Percentiles rank a stretch among this genome's conserved stretches.
Evolutionary conservation across 1,284 basidiomycete genomes (phyloP).

Genomic region (Puccinia novopanici): DNA sequence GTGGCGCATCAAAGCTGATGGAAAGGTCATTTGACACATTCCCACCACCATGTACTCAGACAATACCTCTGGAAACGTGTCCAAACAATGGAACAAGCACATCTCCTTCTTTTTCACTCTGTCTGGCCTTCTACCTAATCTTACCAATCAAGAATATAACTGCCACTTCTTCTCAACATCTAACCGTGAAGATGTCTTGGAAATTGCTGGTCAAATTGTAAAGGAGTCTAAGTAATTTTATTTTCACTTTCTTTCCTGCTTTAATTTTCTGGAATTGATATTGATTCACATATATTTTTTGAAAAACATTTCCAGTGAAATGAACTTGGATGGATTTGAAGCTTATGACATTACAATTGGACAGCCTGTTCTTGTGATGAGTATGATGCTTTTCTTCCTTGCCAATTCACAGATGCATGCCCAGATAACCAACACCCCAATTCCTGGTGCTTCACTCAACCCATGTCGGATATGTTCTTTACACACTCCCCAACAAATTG

Average conservation of each 20-base stretch:
- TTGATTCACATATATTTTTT: background rate
- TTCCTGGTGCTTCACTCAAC: background rate
- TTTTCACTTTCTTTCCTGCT: background rate
- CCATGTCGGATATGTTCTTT: slow-evolving; percentile 22
- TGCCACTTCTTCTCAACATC: slow-evolving; percentile 33
- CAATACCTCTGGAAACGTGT: slow-evolving; percentile 4
- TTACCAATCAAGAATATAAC: slow-evolving; percentile 14
- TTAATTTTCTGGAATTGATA: background rate
- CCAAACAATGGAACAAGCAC: background rate
- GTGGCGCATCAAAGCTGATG: background rate
- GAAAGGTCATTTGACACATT: background rate
- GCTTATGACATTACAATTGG: slow-evolving; percentile 5
- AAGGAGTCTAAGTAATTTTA: slow-evolving; percentile 4
- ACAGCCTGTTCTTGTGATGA: too few relatives aligned
- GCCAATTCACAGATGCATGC: slow-evolving; percentile 10
- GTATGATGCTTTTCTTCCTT: slow-evolving; percentile 28
- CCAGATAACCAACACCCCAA: slow-evolving; percentile 6
- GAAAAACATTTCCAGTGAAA: background rate
- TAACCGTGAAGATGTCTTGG: slow-evolving; percentile 10
- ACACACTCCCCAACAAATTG: background rate
- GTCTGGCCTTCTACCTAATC: slow-evolving; percentile 1
- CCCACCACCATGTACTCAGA: background rate
- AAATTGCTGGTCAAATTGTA: slow-evolving; percentile 5
- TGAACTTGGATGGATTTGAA: slow-evolving; percentile 10
- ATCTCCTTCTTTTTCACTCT: slow-evolving; percentile 1